Percentiles rank a stretch among this genome's conserved stretches.
These are phyloP conservation scores for Globisporangium nodosum DNA, from an alignment of 352 stramenopile species.

Conservation along the genomic window DNA sequence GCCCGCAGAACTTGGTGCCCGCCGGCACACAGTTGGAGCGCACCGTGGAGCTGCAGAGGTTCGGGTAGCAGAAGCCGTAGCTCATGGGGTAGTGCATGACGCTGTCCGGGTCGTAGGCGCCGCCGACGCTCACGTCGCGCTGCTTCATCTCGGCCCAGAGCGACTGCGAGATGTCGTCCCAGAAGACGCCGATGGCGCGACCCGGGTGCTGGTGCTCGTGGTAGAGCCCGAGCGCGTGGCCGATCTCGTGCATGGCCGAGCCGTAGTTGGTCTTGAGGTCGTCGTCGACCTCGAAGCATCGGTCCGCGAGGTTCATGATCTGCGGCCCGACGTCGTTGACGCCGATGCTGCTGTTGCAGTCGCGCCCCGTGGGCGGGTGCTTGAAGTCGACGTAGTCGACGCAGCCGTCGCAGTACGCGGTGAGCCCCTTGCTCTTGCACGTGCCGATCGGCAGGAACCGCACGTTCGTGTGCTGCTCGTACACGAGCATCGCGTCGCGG, in stretches of 20 bases:
- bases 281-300: conserved; percentile 73
- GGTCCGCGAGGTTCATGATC: conserved; percentile 69
- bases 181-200: conserved; percentile 67
- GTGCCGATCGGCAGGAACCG: conserved; percentile 53
- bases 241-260: conserved; percentile 78
- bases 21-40: conserved; percentile 41
- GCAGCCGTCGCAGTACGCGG: conserved; percentile 57
- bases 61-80: conserved; percentile 74
- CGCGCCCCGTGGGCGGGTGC: conserved; percentile 53
- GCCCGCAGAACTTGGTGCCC: conserved; percentile 60
- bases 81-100: conserved; percentile 79
- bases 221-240: conserved; percentile 72
- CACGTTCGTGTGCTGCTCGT: conserved; percentile 63
- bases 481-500: conserved; percentile 57
- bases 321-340: conserved; percentile 57
- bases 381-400: conserved; percentile 75
- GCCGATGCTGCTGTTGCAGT: conserved; percentile 78
- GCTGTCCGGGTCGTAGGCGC: conserved; percentile 60
- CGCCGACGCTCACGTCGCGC: conserved; percentile 58
- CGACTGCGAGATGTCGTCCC: conserved; percentile 65
- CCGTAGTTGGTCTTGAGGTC: conserved; percentile 67
- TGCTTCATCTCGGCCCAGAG: conserved; percentile 71
- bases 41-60: conserved; percentile 33
- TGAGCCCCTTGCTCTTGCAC: conserved; percentile 41
- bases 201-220: conserved; percentile 77